These are phyloP conservation scores for Candida coleopterorum DNA, from an alignment of 805 yeast species.

Conservation along the genomic window DNA sequence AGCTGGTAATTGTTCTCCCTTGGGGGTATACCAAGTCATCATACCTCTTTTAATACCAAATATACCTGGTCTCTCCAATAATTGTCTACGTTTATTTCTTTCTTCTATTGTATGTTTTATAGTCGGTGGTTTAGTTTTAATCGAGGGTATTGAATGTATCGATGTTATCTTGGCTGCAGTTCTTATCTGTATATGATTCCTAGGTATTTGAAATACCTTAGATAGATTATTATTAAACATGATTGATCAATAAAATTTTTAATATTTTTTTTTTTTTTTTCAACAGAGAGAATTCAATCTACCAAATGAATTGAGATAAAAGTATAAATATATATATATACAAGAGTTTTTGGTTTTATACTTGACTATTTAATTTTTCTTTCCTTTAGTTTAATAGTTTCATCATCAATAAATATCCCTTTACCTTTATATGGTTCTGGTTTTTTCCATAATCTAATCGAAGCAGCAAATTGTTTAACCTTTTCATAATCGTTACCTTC, in stretches of 20 bases:
- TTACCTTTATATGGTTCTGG: constrained; percentile 99
- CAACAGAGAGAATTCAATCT: not conserved
- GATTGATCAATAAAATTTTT: not conserved
- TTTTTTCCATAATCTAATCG: constrained; percentile 78
- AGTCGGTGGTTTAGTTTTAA: constrained; percentile 44
- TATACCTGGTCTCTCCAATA: constrained; percentile 77
- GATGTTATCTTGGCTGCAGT: constrained; percentile 44
- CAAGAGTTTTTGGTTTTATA: not conserved
- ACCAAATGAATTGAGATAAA: constrained; percentile 1
- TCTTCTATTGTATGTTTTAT: constrained; percentile 64
- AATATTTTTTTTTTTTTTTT: not conserved
- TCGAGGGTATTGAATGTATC: constrained; percentile 46
- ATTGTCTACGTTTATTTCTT: constrained; percentile 65
- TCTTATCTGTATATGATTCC: constrained; percentile 13
- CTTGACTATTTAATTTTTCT: constrained; percentile 76
- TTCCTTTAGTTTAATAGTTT: constrained; percentile 84
- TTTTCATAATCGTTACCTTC: constrained; percentile 88
- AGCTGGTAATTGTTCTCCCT: constrained; percentile 71
- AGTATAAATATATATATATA: not conserved
- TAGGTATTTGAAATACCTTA: not conserved
- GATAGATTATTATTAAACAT: not conserved
- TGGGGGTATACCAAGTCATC: constrained; percentile 74
- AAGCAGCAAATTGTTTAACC: constrained; percentile 84
- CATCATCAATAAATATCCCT: constrained; percentile 89
- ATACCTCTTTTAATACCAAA: constrained; percentile 84